These are phyloP conservation scores for Sextonia rubra DNA, from an alignment of 164 flowering plant species.

Conservation along the genomic window DNA sequence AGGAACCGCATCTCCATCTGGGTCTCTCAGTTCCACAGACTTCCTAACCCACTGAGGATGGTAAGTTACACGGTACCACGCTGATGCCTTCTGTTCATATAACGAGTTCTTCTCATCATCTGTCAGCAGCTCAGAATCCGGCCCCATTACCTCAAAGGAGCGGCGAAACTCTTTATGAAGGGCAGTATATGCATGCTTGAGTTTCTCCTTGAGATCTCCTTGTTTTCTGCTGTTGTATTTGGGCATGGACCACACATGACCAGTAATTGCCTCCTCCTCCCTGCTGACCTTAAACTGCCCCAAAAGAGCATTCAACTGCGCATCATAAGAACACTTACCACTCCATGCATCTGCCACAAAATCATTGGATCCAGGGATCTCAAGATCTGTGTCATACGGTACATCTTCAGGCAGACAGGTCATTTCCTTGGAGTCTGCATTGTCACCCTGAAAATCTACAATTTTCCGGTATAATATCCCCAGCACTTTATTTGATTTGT, in stretches of 20 bases:
- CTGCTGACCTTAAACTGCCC: conserved; percentile 68
- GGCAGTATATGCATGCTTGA: conserved; percentile 61
- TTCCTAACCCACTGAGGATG: conserved; percentile 65
- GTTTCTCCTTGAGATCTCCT: conserved; percentile 81
- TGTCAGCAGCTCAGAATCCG: conserved; percentile 28
- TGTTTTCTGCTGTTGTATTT: conserved; percentile 63
- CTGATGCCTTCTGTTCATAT: conserved; percentile 84
- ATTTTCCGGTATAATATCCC: conserved; percentile 69
- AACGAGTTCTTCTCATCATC: conserved; percentile 50
- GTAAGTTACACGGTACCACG: conserved; percentile 93
- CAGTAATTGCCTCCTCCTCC: conserved; percentile 91
- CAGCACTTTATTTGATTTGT: conserved; percentile 63
- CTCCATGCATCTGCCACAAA: conserved; percentile 72
- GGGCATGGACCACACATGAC: conserved; percentile 91
- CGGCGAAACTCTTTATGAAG: conserved; percentile 65
- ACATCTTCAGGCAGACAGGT: conserved; percentile 25
- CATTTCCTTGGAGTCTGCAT: conserved; percentile 19
- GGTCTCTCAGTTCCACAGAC: conserved; percentile 35
- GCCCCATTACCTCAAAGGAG: conserved; percentile 47
- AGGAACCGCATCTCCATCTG: conserved; percentile 21
- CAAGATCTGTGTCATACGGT: conserved; percentile 62
- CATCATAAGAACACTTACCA: conserved; percentile 69
- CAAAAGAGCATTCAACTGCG: conserved; percentile 56
- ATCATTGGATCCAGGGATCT: conserved; percentile 45
- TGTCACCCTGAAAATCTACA: conserved; percentile 41